Percentiles rank a stretch among this genome's conserved stretches.
These are phyloP conservation scores for Stylosanthes scabra DNA, from an alignment of 331 rosid species.

Conservation along the genomic window DNA sequence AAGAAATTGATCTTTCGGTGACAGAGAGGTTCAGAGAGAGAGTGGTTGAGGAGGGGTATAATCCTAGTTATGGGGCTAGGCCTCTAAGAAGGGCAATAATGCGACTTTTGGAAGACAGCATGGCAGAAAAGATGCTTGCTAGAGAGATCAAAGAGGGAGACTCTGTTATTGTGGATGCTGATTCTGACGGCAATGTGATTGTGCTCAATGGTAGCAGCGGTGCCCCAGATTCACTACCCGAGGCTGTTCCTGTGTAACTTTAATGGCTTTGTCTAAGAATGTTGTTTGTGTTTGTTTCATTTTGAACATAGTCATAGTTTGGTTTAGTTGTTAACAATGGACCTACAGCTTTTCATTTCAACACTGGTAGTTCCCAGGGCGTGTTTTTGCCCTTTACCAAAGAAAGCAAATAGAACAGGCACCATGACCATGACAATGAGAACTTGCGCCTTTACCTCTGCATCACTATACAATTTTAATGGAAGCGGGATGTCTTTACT, in stretches of 20 bases:
- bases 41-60: slow-evolving; percentile 92
- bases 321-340: slow-evolving; percentile 33
- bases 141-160: slow-evolving; percentile 95
- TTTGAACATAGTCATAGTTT: slow-evolving; percentile 37
- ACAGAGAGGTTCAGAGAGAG: slow-evolving; percentile 91
- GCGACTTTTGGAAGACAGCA: slow-evolving; percentile 96
- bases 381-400: slow-evolving; percentile 9
- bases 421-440: not conserved
- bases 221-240: slow-evolving; percentile 63
- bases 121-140: slow-evolving; percentile 98
- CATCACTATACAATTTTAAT: slow-evolving; percentile 18
- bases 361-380: slow-evolving; percentile 1
- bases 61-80: slow-evolving; percentile 97
- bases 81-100: slow-evolving; percentile 95
- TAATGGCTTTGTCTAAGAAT: slow-evolving; percentile 28
- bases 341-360: slow-evolving; percentile 22
- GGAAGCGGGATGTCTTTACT: not conserved
- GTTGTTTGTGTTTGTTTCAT: slow-evolving; percentile 24
- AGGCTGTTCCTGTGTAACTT: slow-evolving; percentile 60
- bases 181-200: slow-evolving; percentile 92
- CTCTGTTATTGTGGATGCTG: slow-evolving; percentile 87
- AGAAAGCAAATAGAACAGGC: slow-evolving; percentile 20
- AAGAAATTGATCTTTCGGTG: slow-evolving; percentile 88
- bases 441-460: not conserved
- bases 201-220: slow-evolving; percentile 89